Conservation (phyloP, 2,329 filamentous ascomycete species). For the Epichloe elymi region DNA sequence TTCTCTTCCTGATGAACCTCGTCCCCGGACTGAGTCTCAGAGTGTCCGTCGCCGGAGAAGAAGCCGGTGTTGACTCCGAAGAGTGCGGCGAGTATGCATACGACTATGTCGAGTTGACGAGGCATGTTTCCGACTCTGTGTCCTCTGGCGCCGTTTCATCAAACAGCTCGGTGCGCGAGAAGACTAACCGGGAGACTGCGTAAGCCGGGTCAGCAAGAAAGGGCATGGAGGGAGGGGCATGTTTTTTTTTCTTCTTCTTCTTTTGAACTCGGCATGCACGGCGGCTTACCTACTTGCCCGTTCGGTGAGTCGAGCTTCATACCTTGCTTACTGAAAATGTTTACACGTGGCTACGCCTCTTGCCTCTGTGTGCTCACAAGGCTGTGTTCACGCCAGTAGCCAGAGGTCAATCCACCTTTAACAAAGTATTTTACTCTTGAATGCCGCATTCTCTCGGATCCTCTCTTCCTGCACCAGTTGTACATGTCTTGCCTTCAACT, state of each 20-base stretch:
- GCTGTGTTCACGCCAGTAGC: no score
- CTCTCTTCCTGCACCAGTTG: no score
- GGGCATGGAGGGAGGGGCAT: not conserved
- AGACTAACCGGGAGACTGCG: constrained; percentile 7
- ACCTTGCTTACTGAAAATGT: no score
- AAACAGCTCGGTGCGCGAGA: constrained; percentile 18
- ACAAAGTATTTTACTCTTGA: no score
- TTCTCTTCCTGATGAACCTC: constrained; percentile 58
- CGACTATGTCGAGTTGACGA: constrained; percentile 62
- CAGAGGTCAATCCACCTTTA: no score
- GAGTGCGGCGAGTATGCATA: constrained; percentile 76
- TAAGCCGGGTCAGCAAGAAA: not conserved
- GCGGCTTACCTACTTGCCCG: no score
- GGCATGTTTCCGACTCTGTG: constrained; percentile 41
- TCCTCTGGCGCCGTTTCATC: constrained; percentile 11
- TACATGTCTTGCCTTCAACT: no score
- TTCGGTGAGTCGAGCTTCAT: no score
- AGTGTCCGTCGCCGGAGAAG: constrained; percentile 52
- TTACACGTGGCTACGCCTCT: no score
- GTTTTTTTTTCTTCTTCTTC: not conserved
- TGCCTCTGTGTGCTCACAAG: no score
- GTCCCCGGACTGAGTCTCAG: constrained; percentile 58
- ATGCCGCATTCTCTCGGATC: no score
- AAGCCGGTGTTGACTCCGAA: constrained; percentile 57
- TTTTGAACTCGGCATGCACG: no score